phyloP scores from a whole-genome alignment of 2,329 filamentous ascomycete species.

The Exophiala bonariae region DNA sequence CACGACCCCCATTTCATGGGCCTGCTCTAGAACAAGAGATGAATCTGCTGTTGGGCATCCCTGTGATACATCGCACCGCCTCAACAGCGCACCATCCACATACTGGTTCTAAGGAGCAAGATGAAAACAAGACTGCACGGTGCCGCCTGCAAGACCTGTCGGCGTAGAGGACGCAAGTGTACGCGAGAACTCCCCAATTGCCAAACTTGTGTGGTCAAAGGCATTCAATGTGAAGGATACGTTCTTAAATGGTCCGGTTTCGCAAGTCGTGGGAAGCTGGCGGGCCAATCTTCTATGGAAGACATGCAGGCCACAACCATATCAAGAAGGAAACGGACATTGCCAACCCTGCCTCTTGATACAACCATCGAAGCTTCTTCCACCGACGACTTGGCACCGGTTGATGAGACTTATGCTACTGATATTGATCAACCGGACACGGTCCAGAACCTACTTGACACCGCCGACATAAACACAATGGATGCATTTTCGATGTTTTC shows the following conservation, averaged over 20 bases:
- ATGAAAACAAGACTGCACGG: constrained; percentile 4
- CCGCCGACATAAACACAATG: background rate
- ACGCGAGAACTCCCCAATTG: constrained; percentile 7
- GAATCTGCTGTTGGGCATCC: too few species aligned
- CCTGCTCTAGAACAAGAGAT: too few species aligned
- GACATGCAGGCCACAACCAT: background rate
- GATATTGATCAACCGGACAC: background rate
- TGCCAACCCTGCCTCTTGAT: too few species aligned
- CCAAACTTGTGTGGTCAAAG: constrained; percentile 3
- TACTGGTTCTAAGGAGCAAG: too few species aligned
- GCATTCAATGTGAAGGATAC: constrained; percentile 13
- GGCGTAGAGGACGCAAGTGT: constrained; percentile 12
- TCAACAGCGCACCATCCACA: too few species aligned
- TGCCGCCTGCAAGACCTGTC: constrained; percentile 12
- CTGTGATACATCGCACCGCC: too few species aligned
- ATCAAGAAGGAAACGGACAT: background rate
- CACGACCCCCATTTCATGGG: too few species aligned
- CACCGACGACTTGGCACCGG: background rate
- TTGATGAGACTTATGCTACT: background rate
- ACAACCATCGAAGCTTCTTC: background rate
- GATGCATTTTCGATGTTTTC: too few species aligned
- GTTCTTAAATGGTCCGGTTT: constrained; percentile 7
- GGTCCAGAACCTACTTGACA: too few species aligned
- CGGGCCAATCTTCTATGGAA: constrained; percentile 5
- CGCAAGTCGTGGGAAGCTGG: constrained; percentile 10